phyloP scores from a whole-genome alignment of 2,329 filamentous ascomycete genomes.

The Lasiodiplodia citricola region DNA sequence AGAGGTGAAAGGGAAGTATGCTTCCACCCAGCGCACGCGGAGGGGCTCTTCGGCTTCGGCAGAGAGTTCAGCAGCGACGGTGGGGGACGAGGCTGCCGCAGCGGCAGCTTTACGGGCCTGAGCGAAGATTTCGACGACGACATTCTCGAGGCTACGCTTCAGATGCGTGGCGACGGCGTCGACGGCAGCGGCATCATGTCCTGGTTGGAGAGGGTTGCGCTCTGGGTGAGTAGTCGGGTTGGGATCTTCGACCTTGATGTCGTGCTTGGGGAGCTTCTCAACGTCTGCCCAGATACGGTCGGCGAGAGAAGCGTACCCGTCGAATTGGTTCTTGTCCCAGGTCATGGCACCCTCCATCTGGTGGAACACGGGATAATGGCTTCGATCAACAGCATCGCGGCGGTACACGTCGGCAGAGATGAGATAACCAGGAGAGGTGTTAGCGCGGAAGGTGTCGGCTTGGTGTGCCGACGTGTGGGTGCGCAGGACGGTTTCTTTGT shows the following conservation, averaged over 20 bases:
- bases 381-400: slow-evolving; percentile 90
- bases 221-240: slow-evolving; percentile 78
- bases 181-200: slow-evolving; percentile 77
- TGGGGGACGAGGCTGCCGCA: slow-evolving; percentile 52
- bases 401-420: slow-evolving; percentile 95
- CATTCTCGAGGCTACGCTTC: slow-evolving; percentile 85
- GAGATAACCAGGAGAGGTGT: slow-evolving; percentile 79
- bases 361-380: slow-evolving; percentile 96
- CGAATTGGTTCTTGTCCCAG: slow-evolving; percentile 75
- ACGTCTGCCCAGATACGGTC: slow-evolving; percentile 72
- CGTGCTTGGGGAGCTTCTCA: slow-evolving; percentile 72
- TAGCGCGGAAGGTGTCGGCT: slow-evolving; percentile 75
- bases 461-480: slow-evolving; percentile 97
- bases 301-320: slow-evolving; percentile 44
- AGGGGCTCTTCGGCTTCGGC: slow-evolving; percentile 65
- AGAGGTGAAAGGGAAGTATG: slow-evolving; percentile 96
- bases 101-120: slow-evolving; percentile 69
- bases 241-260: slow-evolving; percentile 79
- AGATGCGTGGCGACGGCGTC: slow-evolving; percentile 84
- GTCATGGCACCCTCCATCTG: slow-evolving; percentile 96
- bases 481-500: slow-evolving; percentile 78
- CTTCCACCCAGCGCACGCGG: slow-evolving; percentile 90
- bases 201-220: slow-evolving; percentile 80
- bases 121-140: slow-evolving; percentile 88
- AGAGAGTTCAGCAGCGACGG: slow-evolving; percentile 20